Base-by-base conservation (phyloP, 192 early-diverging fungal genomes). In the Backusella tarrabulga region DNA sequence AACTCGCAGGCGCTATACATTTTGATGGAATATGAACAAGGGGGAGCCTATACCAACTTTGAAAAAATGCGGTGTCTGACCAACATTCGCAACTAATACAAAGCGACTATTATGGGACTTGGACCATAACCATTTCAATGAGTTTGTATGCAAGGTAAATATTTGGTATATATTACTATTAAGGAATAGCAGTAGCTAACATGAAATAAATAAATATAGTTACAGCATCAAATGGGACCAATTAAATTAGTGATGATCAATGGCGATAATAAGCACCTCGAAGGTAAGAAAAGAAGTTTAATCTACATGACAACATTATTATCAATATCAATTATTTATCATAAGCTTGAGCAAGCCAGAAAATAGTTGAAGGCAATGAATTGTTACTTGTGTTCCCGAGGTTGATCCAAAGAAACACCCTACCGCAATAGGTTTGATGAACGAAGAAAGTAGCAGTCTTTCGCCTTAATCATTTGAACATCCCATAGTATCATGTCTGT, bases 371-470 rank as follows among this genome's bases (percentile, higher is more conserved):
- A 34, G 26, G 67, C 6, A 68, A 46, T 71, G 52, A 41, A 15
- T 93, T 44, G 77, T 93, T 21, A 77, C 73, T 32, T 44, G 79
- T 32, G 88, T 93, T 87, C 85, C 95, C 34, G 85, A 90, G 34
- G 35, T 75, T 21, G 93, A 95, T 79, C 88, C 91, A 12, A 87
- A 86, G 54, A 89, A 91, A 68, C 85, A 94, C 2, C 90, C 92
- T 9, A 92, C 90, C 42, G 93, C 94, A 0, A 80, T 93, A 69
- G 93, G 94, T 68, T 79, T 94, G 0, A 84, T 96, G 36, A 90
- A 89, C 14, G 40, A 44, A 29, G 3, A 34, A n/a, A 34, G 35
- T 38, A 68, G 1, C 19, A 36, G 3, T 3, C 17, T 8, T 2
- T 12, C 9, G 26, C 41, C 69, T 71, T 41, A 40, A 23, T 32